Evolutionary conservation across 129 eudicot genomes (phyloP).

Genomic region (Chrysanthemum lavandulifolium): DNA sequence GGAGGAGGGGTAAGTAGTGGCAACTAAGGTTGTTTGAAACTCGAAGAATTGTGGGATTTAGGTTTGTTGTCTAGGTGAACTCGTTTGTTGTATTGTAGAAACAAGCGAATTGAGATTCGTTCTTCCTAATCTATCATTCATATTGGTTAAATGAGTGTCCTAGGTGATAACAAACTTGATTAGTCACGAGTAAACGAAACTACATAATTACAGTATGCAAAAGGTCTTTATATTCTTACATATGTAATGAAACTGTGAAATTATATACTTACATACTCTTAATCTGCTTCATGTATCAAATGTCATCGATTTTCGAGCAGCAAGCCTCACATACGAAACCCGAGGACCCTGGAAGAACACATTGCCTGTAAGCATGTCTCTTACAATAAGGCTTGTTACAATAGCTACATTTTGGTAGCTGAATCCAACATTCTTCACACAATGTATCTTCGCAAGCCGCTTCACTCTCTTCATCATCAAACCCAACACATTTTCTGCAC

Average conservation of each 20-base stretch:
- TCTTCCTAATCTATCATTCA: slow-evolving; percentile 27
- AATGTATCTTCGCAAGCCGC: slow-evolving; percentile 56
- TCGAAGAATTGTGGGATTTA: slow-evolving; percentile 10
- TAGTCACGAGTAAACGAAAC: too few species aligned
- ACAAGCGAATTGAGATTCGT: slow-evolving; percentile 25
- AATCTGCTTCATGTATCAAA: background rate
- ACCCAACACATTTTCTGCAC: slow-evolving; percentile 57
- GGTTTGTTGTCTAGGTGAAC: slow-evolving; percentile 20
- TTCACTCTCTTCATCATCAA: slow-evolving; percentile 52
- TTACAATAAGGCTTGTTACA: slow-evolving; percentile 80
- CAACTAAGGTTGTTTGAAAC: slow-evolving; percentile 21
- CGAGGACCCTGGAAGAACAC: slow-evolving; percentile 25
- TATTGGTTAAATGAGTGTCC: background rate
- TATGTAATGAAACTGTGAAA: too few species aligned
- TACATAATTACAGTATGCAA: too few species aligned
- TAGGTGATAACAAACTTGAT: too few species aligned
- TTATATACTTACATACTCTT: too few species aligned
- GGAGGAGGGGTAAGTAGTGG: slow-evolving; percentile 22
- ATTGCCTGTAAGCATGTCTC: slow-evolving; percentile 45
- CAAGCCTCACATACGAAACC: slow-evolving; percentile 64
- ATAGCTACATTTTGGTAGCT: slow-evolving; percentile 58
- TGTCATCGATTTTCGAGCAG: slow-evolving; percentile 22
- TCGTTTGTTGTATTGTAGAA: slow-evolving; percentile 37
- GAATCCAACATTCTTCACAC: slow-evolving; percentile 77
- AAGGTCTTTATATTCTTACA: background rate